Evolutionary conservation across 1,284 basidiomycete genomes (phyloP), one percentile per base, ranked within the genome.

Genomic region (Fistulinella cinereoalba): DNA sequence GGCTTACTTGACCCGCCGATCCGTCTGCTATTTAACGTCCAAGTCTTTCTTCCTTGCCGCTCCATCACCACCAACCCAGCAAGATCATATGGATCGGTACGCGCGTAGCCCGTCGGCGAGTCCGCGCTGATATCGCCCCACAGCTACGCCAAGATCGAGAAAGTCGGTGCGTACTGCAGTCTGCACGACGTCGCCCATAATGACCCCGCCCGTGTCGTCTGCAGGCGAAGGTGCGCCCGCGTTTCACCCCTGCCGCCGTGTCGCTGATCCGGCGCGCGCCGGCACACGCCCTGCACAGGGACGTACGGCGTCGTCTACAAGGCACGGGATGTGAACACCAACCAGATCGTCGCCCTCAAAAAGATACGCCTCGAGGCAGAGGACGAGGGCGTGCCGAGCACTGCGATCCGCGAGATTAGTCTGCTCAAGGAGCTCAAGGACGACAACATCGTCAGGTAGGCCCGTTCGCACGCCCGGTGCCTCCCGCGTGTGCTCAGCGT

Each of bases 301-400:
- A 99, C 97, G 38, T 99, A 99, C 60, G 97, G 97, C 54, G 96
- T 98, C 46, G 96, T 99, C 16, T 98, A 98, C 80, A 94, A 94
- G 69, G 92, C 85, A 53, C 82, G 83, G 64, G 83, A 92, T 68
- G 70, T 83, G 65, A 75, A 71, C 56, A 83, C 82, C 43, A 82
- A 90, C 71, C 65, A 83, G 68, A 81, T 92, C 58, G 95, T 94
- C 43, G 94, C 94, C 40, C 75, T 95, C 62, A 99, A 99, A 81
- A 98, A 99, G 79, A 99, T 99, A 62, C 81, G 96, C 47, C 83
- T 99, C 29, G 97, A 99, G 68, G 92, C 94, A 16, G 96, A 99
- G 71, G 97, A 97, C 58, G 93, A 99, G 65, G 96, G 96, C 19
- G 96, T 98, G 16, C 96, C 96, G 6, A 92, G 88, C 58, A 99